phyloP scores from a whole-genome alignment of 2,329 filamentous ascomycete genomes.

The Hirsutella thompsonii region DNA sequence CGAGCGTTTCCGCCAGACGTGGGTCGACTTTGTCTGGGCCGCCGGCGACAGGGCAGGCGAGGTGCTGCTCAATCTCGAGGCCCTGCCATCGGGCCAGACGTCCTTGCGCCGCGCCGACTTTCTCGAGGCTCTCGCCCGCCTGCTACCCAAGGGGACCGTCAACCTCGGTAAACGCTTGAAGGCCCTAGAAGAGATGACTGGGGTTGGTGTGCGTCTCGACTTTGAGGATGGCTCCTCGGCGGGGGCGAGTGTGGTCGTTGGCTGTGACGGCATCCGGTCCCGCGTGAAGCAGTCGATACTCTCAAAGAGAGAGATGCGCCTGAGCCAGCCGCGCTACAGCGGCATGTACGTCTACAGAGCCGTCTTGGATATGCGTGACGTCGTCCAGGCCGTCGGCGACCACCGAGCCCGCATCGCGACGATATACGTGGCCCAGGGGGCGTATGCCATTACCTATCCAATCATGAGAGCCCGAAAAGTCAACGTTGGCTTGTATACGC shows the following conservation, averaged over 20 bases:
- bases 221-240: constrained; percentile 7
- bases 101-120: constrained; percentile 6
- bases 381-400: constrained; percentile 4
- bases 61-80: constrained; percentile 4
- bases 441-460: constrained; percentile 4
- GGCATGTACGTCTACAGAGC: constrained; percentile 8
- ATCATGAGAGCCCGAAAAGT: constrained; percentile 4
- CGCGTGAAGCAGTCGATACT: constrained; percentile 3
- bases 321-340: constrained; percentile 4
- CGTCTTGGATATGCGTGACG: constrained; percentile 5
- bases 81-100: constrained; percentile 4
- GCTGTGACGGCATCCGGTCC: constrained; percentile 11
- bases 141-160: constrained; percentile 1
- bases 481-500: constrained; percentile 3
- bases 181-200: neutral
- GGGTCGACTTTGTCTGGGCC: constrained; percentile 7
- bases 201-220: neutral
- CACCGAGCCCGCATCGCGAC: constrained; percentile 3
- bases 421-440: constrained; percentile 3
- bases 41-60: constrained; percentile 1
- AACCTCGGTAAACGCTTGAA: neutral
- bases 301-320: neutral
- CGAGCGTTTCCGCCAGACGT: constrained; percentile 6
- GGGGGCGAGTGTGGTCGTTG: constrained; percentile 10
- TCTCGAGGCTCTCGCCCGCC: constrained; percentile 5